phyloP scores from a whole-genome alignment of 345 rosid species.

The Heritiera littoralis region DNA sequence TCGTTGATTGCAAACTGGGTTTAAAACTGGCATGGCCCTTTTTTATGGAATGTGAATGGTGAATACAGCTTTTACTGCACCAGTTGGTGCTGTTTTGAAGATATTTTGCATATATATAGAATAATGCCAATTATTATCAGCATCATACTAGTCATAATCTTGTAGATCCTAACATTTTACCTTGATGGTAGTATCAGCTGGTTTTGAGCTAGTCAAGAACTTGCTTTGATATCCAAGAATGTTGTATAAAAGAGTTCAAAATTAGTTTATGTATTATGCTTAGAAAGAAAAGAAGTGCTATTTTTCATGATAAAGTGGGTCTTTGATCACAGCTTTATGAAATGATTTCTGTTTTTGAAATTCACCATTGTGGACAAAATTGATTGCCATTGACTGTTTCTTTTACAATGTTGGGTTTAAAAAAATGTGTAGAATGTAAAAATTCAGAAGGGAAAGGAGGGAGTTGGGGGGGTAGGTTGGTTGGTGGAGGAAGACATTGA shows the following conservation, averaged over 20 bases:
- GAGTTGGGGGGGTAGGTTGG: not conserved
- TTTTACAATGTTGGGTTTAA: not conserved
- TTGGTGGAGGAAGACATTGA: not conserved
- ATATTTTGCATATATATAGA: not conserved
- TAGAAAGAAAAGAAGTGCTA: not conserved
- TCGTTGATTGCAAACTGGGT: constrained; percentile 19
- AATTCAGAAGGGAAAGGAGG: not conserved
- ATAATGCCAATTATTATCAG: not conserved
- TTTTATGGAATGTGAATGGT: constrained; percentile 1
- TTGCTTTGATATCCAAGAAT: not conserved
- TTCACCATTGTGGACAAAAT: not conserved
- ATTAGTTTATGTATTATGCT: not conserved
- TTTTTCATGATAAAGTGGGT: not conserved
- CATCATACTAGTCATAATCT: not conserved
- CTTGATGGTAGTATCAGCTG: not conserved
- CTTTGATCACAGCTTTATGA: not conserved
- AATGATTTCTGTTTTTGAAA: not conserved
- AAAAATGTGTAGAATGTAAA: not conserved
- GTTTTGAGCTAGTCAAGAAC: constrained; percentile 1
- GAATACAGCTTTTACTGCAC: not conserved
- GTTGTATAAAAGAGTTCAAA: not conserved
- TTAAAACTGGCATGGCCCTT: not conserved
- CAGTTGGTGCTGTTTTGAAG: not conserved
- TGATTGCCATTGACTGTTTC: not conserved
- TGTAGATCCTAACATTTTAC: not conserved